Percentiles rank a stretch among this genome's conserved stretches.
Evolutionary conservation across 306 rosid genomes (phyloP).

Genomic region (Luffa acutangula): DNA sequence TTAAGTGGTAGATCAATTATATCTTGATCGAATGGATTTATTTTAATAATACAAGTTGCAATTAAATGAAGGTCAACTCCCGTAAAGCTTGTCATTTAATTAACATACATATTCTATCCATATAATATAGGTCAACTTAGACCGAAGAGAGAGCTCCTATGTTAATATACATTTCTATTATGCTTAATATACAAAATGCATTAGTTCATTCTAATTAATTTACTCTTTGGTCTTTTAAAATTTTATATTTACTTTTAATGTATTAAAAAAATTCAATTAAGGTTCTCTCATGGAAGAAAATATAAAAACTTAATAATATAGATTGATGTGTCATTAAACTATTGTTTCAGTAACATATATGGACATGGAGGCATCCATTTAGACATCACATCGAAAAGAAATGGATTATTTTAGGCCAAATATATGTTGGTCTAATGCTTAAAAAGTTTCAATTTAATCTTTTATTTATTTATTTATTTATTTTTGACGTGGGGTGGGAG

Average conservation of each 20-base stretch:
- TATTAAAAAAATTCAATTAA: neutral
- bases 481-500: too few species aligned
- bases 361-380: neutral
- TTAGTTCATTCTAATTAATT: too few species aligned
- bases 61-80: neutral
- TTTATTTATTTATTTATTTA: too few species aligned
- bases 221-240: too few species aligned
- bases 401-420: neutral
- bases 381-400: neutral
- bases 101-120: too few species aligned
- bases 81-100: neutral
- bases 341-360: neutral
- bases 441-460: too few species aligned
- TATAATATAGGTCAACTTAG: neutral
- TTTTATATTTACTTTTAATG: too few species aligned
- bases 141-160: neutral
- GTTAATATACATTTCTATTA: neutral
- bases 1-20: neutral
- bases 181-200: too few species aligned
- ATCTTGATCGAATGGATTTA: neutral
- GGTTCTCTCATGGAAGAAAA: neutral
- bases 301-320: neutral
- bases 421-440: too few species aligned
- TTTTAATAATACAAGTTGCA: neutral
- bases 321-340: neutral